Percentiles rank a stretch among this genome's conserved stretches.
phyloP scores from a whole-genome alignment of 2,329 filamentous ascomycete species.

The Botrytis tulipae region DNA sequence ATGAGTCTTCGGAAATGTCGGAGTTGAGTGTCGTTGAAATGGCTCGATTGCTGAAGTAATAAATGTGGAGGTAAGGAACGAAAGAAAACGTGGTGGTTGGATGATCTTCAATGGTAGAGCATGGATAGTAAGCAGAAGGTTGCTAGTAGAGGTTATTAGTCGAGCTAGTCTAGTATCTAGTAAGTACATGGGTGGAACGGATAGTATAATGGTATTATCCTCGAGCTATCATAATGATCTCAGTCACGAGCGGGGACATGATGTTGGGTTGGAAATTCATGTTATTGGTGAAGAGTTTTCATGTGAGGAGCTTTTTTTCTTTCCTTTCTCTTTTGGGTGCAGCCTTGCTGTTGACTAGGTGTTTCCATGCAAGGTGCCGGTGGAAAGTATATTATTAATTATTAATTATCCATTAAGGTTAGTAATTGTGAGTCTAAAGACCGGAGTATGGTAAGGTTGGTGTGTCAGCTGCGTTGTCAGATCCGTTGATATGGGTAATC shows the following conservation, averaged over 20 bases:
- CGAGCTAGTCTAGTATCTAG: not conserved
- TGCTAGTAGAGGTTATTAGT: not conserved
- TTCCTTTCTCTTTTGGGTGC: not conserved
- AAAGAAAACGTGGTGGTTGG: conserved; percentile 13
- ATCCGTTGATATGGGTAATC: not conserved
- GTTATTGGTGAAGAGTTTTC: not conserved
- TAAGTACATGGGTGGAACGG: not conserved
- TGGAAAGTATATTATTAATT: not conserved
- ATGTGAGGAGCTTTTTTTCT: not conserved
- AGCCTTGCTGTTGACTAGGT: conserved; percentile 4
- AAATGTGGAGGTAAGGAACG: not conserved
- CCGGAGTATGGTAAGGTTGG: not conserved
- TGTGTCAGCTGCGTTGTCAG: not conserved
- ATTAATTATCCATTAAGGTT: no score
- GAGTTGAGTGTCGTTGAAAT: conserved; percentile 12
- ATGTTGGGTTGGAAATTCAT: not conserved
- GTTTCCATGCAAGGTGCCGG: not conserved
- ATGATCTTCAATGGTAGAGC: conserved; percentile 7
- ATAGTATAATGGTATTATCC: not conserved
- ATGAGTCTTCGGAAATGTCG: conserved; percentile 8
- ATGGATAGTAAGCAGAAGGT: not conserved
- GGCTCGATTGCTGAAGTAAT: not conserved
- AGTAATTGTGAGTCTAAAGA: not conserved
- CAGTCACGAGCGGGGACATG: not conserved
- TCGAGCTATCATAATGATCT: not conserved